Evolutionary conservation across 441 rosid genomes (phyloP).

Genomic region (Erysimum pusillum): DNA sequence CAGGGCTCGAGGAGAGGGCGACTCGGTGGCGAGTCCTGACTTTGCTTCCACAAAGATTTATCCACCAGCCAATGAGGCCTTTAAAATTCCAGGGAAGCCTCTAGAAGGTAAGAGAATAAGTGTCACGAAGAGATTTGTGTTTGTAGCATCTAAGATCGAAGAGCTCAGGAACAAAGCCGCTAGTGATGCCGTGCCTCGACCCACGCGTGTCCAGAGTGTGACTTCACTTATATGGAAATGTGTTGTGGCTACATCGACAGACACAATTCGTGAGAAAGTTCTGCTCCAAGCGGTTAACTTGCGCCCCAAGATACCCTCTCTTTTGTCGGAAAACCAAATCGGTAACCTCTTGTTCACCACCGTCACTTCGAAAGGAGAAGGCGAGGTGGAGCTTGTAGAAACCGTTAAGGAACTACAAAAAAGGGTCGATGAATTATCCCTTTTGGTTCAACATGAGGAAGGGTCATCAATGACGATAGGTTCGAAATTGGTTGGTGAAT

Average conservation of each 20-base stretch:
- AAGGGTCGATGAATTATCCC: neutral
- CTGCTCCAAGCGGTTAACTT: neutral
- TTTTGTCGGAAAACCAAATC: neutral
- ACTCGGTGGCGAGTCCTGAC: neutral
- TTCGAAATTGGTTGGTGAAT: neutral
- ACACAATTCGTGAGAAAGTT: neutral
- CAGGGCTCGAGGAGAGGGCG: constrained; percentile 33
- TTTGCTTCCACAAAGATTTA: neutral
- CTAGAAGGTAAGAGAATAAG: neutral
- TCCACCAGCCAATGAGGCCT: neutral
- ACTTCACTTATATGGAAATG: constrained; percentile 3
- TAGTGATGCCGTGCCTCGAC: neutral
- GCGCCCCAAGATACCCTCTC: neutral
- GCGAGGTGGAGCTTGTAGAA: neutral
- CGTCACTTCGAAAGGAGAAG: neutral
- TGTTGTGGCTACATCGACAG: neutral
- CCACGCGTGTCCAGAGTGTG: constrained; percentile 34
- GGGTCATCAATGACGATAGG: neutral
- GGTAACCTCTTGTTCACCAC: neutral
- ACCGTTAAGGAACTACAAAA: neutral
- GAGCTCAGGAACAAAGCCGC: constrained; percentile 21
- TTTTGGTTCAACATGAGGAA: neutral
- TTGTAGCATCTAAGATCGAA: constrained; percentile 21
- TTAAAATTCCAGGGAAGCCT: no score
- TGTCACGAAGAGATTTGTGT: constrained; percentile 40